These are phyloP conservation scores for Rhizophagus sp. DNA, from an alignment of 192 early-diverging fungal genomes.

Conservation along the genomic window DNA sequence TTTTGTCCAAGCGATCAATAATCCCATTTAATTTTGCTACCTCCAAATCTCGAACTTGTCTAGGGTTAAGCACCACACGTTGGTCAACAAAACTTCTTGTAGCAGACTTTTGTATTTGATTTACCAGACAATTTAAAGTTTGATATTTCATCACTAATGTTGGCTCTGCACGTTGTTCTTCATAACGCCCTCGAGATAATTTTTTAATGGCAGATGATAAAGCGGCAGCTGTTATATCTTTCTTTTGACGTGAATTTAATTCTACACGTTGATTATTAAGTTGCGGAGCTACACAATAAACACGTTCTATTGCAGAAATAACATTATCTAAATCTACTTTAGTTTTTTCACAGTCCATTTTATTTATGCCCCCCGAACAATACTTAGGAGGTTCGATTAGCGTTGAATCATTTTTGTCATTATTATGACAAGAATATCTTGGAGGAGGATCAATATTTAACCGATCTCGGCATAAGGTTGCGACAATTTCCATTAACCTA, in stretches of 20 bases:
- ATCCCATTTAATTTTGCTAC: conserved; percentile 41
- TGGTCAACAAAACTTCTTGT: conserved; percentile 48
- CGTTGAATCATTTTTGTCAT: conserved; percentile 4
- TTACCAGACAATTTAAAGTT: conserved; percentile 47
- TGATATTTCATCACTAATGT: conserved; percentile 31
- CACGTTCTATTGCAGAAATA: conserved; percentile 52
- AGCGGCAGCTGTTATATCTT: conserved; percentile 44
- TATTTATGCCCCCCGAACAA: conserved; percentile 3
- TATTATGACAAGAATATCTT: conserved; percentile 21
- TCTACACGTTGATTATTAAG: conserved; percentile 58
- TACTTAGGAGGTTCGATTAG: conserved; percentile 13
- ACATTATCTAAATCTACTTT: conserved; percentile 54
- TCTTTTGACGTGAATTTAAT: conserved; percentile 45
- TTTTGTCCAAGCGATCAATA: conserved; percentile 44
- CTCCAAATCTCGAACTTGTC: conserved; percentile 43
- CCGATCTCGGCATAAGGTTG: conserved; percentile 12
- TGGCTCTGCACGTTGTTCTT: conserved; percentile 40
- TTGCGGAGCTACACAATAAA: conserved; percentile 50
- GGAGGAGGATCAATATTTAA: conserved; percentile 32
- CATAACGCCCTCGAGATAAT: conserved; percentile 44
- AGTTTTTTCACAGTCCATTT: conserved; percentile 46
- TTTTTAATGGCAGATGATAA: conserved; percentile 46
- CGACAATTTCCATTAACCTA: conserved; percentile 39
- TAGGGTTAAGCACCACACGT: conserved; percentile 45
- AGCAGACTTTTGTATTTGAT: conserved; percentile 51